Evolutionary conservation across 1,284 basidiomycete species (phyloP).

Genomic region (Waitea zeae): DNA sequence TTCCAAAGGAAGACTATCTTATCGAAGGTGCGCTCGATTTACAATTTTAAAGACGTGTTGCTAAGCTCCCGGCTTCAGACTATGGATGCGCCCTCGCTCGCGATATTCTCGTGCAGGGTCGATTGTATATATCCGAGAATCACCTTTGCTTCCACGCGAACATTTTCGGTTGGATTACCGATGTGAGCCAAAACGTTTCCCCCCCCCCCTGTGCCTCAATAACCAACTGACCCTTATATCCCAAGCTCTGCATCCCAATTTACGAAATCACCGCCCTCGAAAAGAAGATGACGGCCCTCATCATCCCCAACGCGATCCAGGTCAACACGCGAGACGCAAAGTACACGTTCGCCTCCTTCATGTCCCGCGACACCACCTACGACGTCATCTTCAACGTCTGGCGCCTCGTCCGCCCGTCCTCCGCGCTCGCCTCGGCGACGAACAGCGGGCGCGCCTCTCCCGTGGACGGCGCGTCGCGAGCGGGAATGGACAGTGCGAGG

Average conservation of each 20-base stretch:
- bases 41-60: too few relatives aligned
- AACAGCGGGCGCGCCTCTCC: not conserved
- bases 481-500: too few relatives aligned
- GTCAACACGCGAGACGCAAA: slow-evolving; percentile 70
- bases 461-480: slow-evolving; percentile 6
- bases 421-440: slow-evolving; percentile 11
- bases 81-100: slow-evolving; percentile 94
- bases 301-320: slow-evolving; percentile 96
- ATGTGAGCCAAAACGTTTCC: slow-evolving; percentile 35
- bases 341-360: slow-evolving; percentile 93
- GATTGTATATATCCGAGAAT: slow-evolving; percentile 95
- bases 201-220: not conserved
- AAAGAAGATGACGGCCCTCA: slow-evolving; percentile 96
- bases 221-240: not conserved
- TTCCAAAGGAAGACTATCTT: slow-evolving; percentile 93
- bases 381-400: slow-evolving; percentile 96
- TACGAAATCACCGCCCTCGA: slow-evolving; percentile 82
- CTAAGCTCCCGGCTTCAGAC: slow-evolving; percentile 30
- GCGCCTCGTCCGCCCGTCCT: slow-evolving; percentile 69
- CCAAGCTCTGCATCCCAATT: slow-evolving; percentile 80
- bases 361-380: slow-evolving; percentile 89
- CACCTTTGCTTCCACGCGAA: slow-evolving; percentile 98
- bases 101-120: slow-evolving; percentile 92
- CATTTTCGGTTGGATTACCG: slow-evolving; percentile 98
- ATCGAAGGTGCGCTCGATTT: slow-evolving; percentile 94